phyloP scores from a whole-genome alignment of 83 land plant species.

The Isoetes engelmannii region DNA sequence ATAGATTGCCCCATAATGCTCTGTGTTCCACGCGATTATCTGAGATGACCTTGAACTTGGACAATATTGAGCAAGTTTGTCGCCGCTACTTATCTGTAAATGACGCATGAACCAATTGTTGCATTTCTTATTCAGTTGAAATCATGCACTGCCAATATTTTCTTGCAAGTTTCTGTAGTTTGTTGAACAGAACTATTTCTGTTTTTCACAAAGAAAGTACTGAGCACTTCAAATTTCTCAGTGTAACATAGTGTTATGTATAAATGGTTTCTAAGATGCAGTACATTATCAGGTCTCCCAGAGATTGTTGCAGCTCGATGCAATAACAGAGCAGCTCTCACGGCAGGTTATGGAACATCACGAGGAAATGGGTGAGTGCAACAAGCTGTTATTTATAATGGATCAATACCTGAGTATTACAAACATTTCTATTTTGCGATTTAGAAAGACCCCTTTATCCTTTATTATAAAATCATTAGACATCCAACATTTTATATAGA shows the following conservation, averaged over 20 bases:
- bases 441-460: not conserved
- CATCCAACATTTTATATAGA: not conserved
- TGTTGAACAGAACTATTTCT: too few species aligned
- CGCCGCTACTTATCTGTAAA: too few species aligned
- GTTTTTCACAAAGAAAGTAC: too few species aligned
- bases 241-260: not conserved
- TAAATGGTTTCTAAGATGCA: not conserved
- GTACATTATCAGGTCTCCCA: slow-evolving; percentile 39
- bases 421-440: not conserved
- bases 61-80: too few species aligned
- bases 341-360: slow-evolving; percentile 66
- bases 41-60: too few species aligned
- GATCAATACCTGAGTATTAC: not conserved
- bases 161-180: too few species aligned
- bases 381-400: not conserved
- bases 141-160: too few species aligned
- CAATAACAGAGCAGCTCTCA: slow-evolving; percentile 50
- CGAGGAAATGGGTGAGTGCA: slow-evolving; percentile 62
- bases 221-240: too few species aligned
- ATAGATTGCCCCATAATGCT: too few species aligned
- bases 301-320: slow-evolving; percentile 58
- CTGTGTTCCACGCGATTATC: too few species aligned
- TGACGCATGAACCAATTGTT: too few species aligned
- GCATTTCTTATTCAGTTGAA: too few species aligned
- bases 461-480: not conserved